Evolutionary conservation across 192 early-diverging fungal genomes (phyloP), one percentile per base, ranked within the genome.

Genomic region (Geranomyces variabilis): DNA sequence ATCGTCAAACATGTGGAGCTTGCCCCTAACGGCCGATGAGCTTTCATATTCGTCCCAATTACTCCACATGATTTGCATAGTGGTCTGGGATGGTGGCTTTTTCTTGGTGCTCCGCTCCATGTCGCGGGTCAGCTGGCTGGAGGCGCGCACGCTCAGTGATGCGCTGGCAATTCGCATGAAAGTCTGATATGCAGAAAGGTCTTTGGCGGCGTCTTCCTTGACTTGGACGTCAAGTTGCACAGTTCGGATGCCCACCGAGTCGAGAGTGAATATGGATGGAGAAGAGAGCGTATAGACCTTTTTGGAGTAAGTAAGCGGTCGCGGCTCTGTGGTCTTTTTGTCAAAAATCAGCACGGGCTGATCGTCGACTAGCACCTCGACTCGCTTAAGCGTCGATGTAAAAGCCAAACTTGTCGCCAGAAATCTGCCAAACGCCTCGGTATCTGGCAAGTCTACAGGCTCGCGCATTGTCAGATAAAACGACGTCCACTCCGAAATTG

Each of bases 91-190:
- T 24, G 94, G 94, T 8, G 94, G 91, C 43, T 80, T 82, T 69
- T 96, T 96, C 75, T 96, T 96, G 0, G 93, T 96, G 0, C 92
- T 87, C 6, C 93, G 81, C 63, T 93, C 90, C 91, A 96, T 95
- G 67, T 95, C 90, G 17, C 76, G 77, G 26, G 77, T 63, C 34
- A 93, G 80, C 13, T 86, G 72, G 26, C 70, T 63, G 0, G 81
- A 72, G 0, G 91, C 82, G 30, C 77, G 78, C 30, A 90, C 87
- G 60, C 73, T 64, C 29, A 93, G 58, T 19, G 84, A 58, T 1
- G 83, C 92, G n/a, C 75, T 82, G 8, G 91, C 92, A 0, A 88
- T 88, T 21, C 89, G 76, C 58, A 95, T 77, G 60, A 91, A 94
- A 19, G 92, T 83, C 28, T 61, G 46, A 41, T 69, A 61, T 41